Conservation (phyloP, 225 moss, liverwort and hornwort species). For the Ulota crispa region DNA sequence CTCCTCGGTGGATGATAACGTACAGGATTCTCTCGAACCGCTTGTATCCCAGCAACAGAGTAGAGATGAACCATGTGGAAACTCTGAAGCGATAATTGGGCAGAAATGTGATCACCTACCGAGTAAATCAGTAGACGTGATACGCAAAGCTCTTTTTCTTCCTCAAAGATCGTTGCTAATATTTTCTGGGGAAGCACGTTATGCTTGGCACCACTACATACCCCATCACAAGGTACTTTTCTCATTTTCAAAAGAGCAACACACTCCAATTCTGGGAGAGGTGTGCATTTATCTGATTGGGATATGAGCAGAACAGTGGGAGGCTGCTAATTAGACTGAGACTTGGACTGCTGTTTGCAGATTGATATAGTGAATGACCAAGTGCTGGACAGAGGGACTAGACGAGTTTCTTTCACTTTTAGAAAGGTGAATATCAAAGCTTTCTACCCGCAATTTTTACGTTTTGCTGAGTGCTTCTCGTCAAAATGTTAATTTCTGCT, state of each 20-base stretch:
- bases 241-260: neutral
- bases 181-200: slow-evolving; percentile 90
- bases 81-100: slow-evolving; percentile 20
- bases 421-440: slow-evolving; percentile 61
- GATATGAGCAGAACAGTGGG: neutral
- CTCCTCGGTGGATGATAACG: slow-evolving; percentile 12
- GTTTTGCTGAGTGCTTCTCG: neutral
- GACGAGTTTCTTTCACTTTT: slow-evolving; percentile 96
- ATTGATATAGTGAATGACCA: slow-evolving; percentile 67
- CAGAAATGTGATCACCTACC: slow-evolving; percentile 18
- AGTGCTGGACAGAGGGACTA: slow-evolving; percentile 61
- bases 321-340: neutral
- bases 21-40: neutral
- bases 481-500: neutral
- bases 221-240: slow-evolving; percentile 89
- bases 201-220: slow-evolving; percentile 98
- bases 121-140: slow-evolving; percentile 42
- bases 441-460: neutral
- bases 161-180: slow-evolving; percentile 83
- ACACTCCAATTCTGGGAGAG: slow-evolving; percentile 2
- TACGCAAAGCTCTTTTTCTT: slow-evolving; percentile 73
- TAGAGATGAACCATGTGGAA: slow-evolving; percentile 24
- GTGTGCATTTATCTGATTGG: slow-evolving; percentile 14
- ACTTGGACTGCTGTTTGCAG: slow-evolving; percentile 41
- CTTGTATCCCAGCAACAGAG: slow-evolving; percentile 11